phyloP scores from a whole-genome alignment of 129 eudicot species.

The Tagetes erecta region DNA sequence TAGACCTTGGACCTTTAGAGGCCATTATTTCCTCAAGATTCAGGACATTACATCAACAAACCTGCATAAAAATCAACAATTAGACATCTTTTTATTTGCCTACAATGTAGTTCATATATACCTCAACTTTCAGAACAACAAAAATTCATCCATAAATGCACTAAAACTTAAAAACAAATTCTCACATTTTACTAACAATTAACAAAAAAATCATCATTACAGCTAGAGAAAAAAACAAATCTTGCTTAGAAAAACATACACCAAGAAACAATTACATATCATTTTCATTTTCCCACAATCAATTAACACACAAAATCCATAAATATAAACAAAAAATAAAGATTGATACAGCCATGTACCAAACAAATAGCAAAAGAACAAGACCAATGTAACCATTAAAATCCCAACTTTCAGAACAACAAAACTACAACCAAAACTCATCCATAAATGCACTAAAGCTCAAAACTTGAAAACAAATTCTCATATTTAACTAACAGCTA shows the following conservation, averaged over 20 bases:
- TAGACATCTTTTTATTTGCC: not conserved
- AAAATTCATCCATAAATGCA: not conserved
- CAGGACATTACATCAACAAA: constrained; percentile 44
- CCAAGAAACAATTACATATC: constrained; percentile 30
- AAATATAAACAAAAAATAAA: not conserved
- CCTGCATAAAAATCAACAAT: constrained; percentile 24
- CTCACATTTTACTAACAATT: not conserved
- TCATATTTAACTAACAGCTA: not conserved
- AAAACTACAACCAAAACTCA: constrained; percentile 16
- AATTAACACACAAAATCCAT: not conserved
- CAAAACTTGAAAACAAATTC: not conserved
- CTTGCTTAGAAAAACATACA: constrained; percentile 23
- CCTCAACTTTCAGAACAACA: not conserved
- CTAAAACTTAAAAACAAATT: not conserved
- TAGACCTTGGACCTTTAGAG: constrained; percentile 97
- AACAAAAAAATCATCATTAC: not conserved
- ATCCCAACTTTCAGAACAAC: not conserved
- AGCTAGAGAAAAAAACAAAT: constrained; percentile 28
- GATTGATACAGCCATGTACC: not conserved
- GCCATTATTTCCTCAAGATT: constrained; percentile 55
- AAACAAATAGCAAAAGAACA: constrained; percentile 11
- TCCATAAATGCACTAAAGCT: not conserved
- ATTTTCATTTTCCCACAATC: not conserved
- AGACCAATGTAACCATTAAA: constrained; percentile 16
- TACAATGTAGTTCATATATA: too few species aligned